Evolutionary conservation across 1,139 yeast genomes (phyloP).

Genomic region (Zhuliangozyma blackwelliae): DNA sequence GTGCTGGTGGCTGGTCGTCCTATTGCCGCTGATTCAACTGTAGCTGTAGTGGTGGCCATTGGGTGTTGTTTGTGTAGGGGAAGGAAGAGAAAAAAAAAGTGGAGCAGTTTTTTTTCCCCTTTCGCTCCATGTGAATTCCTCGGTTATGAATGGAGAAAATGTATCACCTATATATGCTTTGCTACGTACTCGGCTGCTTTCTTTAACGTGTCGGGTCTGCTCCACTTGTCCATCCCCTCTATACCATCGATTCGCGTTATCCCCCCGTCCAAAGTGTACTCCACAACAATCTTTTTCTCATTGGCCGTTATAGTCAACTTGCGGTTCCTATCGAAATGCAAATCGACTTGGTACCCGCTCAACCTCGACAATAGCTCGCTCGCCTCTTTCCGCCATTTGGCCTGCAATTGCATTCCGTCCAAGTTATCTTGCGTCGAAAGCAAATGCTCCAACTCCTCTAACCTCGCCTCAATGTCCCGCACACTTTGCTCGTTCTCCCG

Average conservation of each 20-base stretch:
- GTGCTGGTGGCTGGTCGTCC: background rate
- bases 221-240: too few species aligned
- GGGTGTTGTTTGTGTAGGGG: background rate
- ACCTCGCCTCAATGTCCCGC: constrained; percentile 4
- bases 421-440: constrained; percentile 2
- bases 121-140: background rate
- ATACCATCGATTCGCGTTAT: too few species aligned
- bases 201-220: too few species aligned
- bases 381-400: constrained; percentile 30
- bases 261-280: too few species aligned
- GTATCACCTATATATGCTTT: too few species aligned
- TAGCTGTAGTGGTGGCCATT: constrained; percentile 6
- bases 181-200: too few species aligned
- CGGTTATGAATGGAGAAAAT: too few species aligned
- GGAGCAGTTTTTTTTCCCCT: background rate
- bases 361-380: constrained; percentile 22
- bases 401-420: constrained; percentile 15
- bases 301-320: constrained; percentile 5
- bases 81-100: constrained; percentile 5
- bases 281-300: constrained; percentile 6
- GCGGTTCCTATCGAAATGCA: constrained; percentile 4
- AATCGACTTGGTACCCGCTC: constrained; percentile 5
- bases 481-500: constrained; percentile 5
- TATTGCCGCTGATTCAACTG: background rate
- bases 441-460: constrained; percentile 2